Base-by-base conservation (phyloP, 208 protist species). In the Crithidia bombi region DNA sequence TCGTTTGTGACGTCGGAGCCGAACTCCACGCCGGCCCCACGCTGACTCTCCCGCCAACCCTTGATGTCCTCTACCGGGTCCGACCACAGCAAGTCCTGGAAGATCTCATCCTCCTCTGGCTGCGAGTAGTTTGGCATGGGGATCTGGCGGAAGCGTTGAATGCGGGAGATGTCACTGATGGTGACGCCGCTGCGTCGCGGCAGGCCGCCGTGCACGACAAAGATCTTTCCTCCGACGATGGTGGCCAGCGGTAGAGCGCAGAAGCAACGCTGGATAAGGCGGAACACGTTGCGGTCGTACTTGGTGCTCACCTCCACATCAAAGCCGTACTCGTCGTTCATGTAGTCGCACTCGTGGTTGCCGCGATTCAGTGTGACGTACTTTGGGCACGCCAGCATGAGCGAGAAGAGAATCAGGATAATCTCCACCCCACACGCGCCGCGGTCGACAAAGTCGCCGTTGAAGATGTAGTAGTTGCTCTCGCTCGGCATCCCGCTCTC, bases 251-350 rank as follows among this genome's bases (percentile, higher is more conserved):
- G 91, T 41, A 96, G 75, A 10, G 88, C 89, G 66, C 90, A 94
- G 83, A 96, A 96, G 81, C 87, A 95, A 56, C 86, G 87, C 65
- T 93, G 86, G 39, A 96, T 93, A 28, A 94, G 86, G 7, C 85
- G 87, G 65, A 92, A 96, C 41, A 96, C 73, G 50, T 94, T 93
- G 41, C 87, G 83, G 71, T 96, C 97, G 77, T 99, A 99, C 85
- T 99, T 99, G 63, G 94, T 92, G 67, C 97, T 92, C 69, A 98
- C 99, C 84, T 99, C 98, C 50, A 99, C 97, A 74, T 99, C 99
- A 74, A 99, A 99, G 47, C 98, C 98, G 82, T 99, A 99, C 47
- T 99, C 95, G 49, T 95, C 90, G 67, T 95, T 97, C 87, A 97
- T 95, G 74, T 98, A 96, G 68, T 96, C 78, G 71, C 87, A 91